phyloP scores from a whole-genome alignment of 108 stramenopile species.

The Bacterosira constricta region DNA sequence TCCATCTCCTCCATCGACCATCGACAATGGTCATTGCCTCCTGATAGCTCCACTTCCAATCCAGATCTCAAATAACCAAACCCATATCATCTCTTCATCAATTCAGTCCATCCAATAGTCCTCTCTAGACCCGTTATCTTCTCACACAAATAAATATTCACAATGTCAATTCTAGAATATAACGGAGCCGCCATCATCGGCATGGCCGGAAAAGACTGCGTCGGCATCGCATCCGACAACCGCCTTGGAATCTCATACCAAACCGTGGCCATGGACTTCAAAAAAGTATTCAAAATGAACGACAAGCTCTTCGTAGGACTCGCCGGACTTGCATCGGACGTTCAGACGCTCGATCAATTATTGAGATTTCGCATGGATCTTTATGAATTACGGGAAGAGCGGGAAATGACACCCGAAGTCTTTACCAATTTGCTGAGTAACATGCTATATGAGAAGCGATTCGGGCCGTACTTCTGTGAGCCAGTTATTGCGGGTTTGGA shows the following conservation, averaged over 20 bases:
- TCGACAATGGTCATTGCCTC: too few species aligned
- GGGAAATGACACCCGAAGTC: conserved; percentile 94
- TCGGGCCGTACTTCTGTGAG: conserved; percentile 98
- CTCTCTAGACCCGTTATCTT: too few species aligned
- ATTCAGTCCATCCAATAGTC: too few species aligned
- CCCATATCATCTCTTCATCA: too few species aligned
- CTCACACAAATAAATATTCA: conserved; percentile 14
- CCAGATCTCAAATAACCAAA: too few species aligned
- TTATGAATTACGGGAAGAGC: conserved; percentile 95
- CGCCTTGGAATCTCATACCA: conserved; percentile 93
- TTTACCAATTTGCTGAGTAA: conserved; percentile 89
- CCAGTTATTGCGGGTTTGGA: conserved; percentile 97
- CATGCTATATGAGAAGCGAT: conserved; percentile 96
- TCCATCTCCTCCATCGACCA: too few species aligned
- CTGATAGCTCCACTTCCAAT: too few species aligned
- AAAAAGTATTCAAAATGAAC: conserved; percentile 94
- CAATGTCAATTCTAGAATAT: conserved; percentile 97
- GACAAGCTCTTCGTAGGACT: conserved; percentile 94
- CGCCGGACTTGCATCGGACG: conserved; percentile 96
- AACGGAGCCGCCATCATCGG: conserved; percentile 98
- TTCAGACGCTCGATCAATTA: conserved; percentile 89
- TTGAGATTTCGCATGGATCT: conserved; percentile 88
- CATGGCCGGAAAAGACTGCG: conserved; percentile 99
- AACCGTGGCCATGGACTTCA: conserved; percentile 93
- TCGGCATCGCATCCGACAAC: conserved; percentile 96